Base-by-base conservation (phyloP, 345 rosid genomes). In the Mangifera indica region DNA sequence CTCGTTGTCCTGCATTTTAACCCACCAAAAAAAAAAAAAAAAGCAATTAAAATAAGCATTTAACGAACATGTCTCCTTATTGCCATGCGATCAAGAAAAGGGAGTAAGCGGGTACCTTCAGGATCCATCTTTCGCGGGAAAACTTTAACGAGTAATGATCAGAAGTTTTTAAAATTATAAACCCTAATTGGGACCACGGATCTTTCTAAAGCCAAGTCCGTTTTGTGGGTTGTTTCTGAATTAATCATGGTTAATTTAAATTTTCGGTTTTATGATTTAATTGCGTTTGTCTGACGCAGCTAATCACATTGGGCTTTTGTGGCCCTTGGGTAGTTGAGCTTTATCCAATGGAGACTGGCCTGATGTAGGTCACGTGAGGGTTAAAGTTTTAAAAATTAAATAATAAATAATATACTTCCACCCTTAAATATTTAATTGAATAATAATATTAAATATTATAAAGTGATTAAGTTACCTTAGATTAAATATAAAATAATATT, bases 1-100 rank as follows among this genome's bases (percentile, higher is more conserved):
- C 80, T 78, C 92, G 82, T 74, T 87, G 91, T 81, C 96, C 97
- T 95, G 60, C 62, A 22, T 37, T 60, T 37, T 5, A 54, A 21
- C 54, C 54, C 11, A 18, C 17, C 17, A 26, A 29, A 54, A 60
- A 45, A 20, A 7, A 45, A 12, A 26, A 29, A 54, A 60, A 45
- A 20, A 7, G 54, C 0, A 64, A 64, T 20, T 7, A 22, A 22
- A 56, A 24, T 20, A 49, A 13, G 53, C 14, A 49, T 25, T 48
- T 24, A 46, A 5, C 58, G n/a, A 59, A 54, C 32, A 11, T 21
- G 7, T 68, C 20, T 44, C 55, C 25, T n/a, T 10, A 29, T 20
- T 32, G 17, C 63, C 62, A 56, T n/a, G 55, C 25, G 55, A 64
- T 5, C 25, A 7, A 54, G 10, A 45, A 51, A 29, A 42, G 0